Base-by-base conservation (phyloP, 1,284 basidiomycete species). In the Lentinus polychrous region DNA sequence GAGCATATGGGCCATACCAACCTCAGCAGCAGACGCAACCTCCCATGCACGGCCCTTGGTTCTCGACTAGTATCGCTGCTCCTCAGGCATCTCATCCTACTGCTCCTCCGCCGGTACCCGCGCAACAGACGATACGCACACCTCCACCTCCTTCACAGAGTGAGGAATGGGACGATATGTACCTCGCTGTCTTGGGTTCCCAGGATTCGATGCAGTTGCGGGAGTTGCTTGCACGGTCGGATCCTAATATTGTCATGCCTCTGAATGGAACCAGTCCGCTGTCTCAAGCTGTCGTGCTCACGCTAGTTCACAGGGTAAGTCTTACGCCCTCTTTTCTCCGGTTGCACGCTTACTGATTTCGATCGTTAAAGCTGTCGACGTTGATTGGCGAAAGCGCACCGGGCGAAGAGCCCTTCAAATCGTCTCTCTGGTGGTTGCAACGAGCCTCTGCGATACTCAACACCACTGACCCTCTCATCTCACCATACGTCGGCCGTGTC, bases 101-200 rank as follows among this genome's bases (percentile, higher is more conserved):
- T 10, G 78, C 80, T 4, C 75, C 83, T 15, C 85, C 84, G 0
- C 83, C 83, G n/a, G 71, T 82, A 2, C 73, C 78, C 22, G 66
- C 64, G 10, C 57, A 56, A 43, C 52, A 49, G 35, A 47, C 53
- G 43, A 49, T 53, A 52, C 72, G 74, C 34, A 71, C 78, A 15
- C 80, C 81, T n/a, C n/a, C n/a, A n/a, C 76, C 79, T 42, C 38
- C 17, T 5, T 66, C 72, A 39, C 77, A 76, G 59, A 56, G 73
- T 45, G 87, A 88, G 60, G 83, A 89, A 55, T 87, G 86, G 87
- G 84, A 90, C 57, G 85, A 88, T 58, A 79, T 80, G n/a, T 85
- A 85, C 63, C 68, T 90, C 37, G 75, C 76, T 14, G 81, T 88
- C 43, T 68, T 90, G 45, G 79, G 81, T 52, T 79, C 78, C 24